Conservation (phyloP, 768 basidiomycete genomes). For the Chalciporus piperatus region DNA sequence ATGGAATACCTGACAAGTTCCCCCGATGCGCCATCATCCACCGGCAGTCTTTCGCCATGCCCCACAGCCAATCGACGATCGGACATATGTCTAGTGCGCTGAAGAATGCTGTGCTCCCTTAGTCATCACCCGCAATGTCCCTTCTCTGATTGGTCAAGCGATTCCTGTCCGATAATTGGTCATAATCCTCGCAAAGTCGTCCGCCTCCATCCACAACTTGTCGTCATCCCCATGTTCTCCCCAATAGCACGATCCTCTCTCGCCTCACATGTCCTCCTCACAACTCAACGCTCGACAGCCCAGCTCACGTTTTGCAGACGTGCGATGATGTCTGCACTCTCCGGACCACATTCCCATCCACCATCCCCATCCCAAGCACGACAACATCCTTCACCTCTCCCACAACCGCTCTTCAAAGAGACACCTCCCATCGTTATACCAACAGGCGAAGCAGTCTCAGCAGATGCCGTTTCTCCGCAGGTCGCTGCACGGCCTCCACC, state of each 20-base stretch:
- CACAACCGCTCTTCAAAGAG: conserved; percentile 33
- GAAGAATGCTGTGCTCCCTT: not conserved
- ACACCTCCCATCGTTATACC: conserved; percentile 54
- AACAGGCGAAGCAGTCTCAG: conserved; percentile 42
- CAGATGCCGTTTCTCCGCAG: conserved; percentile 68
- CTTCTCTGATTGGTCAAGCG: not conserved
- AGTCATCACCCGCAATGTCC: not conserved
- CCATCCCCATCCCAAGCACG: conserved; percentile 18
- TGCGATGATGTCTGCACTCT: conserved; percentile 68
- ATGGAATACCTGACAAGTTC: too few relatives aligned
- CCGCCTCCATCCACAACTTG: not conserved
- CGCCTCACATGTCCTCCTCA: conserved; percentile 11
- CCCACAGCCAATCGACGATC: not conserved
- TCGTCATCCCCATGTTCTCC: conserved; percentile 17
- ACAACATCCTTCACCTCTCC: conserved; percentile 9
- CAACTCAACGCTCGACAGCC: not conserved
- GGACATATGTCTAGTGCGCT: not conserved
- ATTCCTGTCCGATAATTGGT: not conserved
- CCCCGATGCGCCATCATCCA: too few relatives aligned
- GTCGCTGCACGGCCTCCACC: conserved; percentile 71
- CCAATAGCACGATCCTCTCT: conserved; percentile 12
- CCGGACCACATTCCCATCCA: conserved; percentile 27
- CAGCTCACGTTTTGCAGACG: conserved; percentile 36
- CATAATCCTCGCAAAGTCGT: not conserved
- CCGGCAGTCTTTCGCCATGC: too few relatives aligned